Evolutionary conservation across 73 alveolate species (phyloP), one percentile per base, ranked within the genome.

Genomic region (Uronychia binucleata): DNA sequence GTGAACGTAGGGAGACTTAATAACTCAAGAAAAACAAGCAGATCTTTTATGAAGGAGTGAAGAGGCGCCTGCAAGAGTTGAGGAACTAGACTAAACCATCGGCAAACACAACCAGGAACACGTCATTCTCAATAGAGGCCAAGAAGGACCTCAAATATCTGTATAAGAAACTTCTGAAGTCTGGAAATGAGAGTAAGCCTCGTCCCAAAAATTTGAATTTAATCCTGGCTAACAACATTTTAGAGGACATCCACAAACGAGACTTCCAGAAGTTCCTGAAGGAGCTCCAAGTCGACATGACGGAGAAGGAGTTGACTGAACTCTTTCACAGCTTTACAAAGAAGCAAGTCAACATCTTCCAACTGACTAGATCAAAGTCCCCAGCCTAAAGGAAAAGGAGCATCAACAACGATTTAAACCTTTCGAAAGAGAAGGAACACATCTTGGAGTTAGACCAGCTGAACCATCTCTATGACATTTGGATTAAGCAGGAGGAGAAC

Each of bases 401-500:
- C 19, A 46, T 46, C 5, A 46, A 5, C 19, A 19, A 46, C 5
- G 67, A 46, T 46, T 46, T 46, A 46, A 46, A 46, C 19, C 67
- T 11, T 11, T 46, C 67, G 77, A 81, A 31, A 28, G 34, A 33
- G 25, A 79, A 78, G 14, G 89, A 84, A 59, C 78, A 59, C 28
- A 83, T 59, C 77, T 58, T 89, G 29, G 95, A 89, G 30, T 31
- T 89, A 46, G 91, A 86, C n/a, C 76, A 74, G 28, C 59, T 89
- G 28, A 87, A 90, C 67, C 30, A 31, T 34, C 75, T 28, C 29
- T 90, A 31, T 79, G 95, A 90, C 26, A 82, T 75, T 27, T 90
- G 90, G 90, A 29, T n/a, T 33, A 85, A 84, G 32, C 84, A 84
- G 74, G 95, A 90, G 58, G 95, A 90, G 81, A 78, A 85, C 58